phyloP scores from a whole-genome alignment of 345 rosid genomes.

The Aquilaria yunnanensis region DNA sequence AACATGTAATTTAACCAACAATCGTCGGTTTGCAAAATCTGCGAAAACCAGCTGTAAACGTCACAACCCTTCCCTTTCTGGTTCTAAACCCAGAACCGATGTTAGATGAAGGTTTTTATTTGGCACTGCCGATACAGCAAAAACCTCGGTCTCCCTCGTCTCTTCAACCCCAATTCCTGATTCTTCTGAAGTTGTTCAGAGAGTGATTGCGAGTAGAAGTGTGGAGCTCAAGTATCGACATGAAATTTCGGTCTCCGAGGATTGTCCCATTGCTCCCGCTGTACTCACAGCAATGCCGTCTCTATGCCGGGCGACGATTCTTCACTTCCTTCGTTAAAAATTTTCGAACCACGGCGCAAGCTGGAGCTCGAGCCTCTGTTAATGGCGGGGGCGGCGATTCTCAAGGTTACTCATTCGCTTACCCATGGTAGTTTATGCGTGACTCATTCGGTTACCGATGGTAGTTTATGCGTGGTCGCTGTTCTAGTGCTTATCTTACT shows the following conservation, averaged over 20 bases:
- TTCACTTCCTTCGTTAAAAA: conserved; percentile 43
- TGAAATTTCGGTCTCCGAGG: conserved; percentile 39
- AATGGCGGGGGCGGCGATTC: conserved; percentile 38
- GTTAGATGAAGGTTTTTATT: too few species aligned
- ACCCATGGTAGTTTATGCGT: neutral
- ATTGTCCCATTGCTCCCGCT: conserved; percentile 25
- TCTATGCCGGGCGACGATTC: conserved; percentile 29
- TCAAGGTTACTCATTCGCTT: conserved; percentile 34
- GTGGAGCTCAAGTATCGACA: conserved; percentile 8
- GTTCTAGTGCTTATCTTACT: too few species aligned
- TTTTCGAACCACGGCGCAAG: conserved; percentile 30
- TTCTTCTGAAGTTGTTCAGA: too few species aligned
- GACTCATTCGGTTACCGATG: neutral
- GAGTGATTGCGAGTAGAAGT: neutral
- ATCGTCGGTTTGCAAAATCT: too few species aligned
- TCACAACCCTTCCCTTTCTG: too few species aligned
- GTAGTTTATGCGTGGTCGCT: conserved; percentile 3
- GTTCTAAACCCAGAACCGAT: too few species aligned
- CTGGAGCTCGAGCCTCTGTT: conserved; percentile 30
- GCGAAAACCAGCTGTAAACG: too few species aligned
- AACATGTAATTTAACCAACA: too few species aligned
- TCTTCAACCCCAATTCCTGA: too few species aligned
- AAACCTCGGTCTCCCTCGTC: too few species aligned
- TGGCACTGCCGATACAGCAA: too few species aligned
- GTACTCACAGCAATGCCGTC: conserved; percentile 22